phyloP scores from a whole-genome alignment of 73 alveolate genomes.

The Paramecium pentaurelia region DNA sequence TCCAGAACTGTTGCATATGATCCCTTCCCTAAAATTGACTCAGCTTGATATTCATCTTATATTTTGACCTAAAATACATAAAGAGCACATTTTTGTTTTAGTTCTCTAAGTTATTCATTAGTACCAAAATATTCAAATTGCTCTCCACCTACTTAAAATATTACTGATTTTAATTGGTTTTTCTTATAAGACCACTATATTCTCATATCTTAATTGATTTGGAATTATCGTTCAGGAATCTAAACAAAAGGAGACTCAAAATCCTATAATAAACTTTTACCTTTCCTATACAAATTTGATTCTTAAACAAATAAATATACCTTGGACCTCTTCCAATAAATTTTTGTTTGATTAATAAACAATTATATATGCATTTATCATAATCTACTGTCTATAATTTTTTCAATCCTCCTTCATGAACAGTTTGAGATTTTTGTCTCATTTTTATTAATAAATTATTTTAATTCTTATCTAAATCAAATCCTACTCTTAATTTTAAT shows the following conservation, averaged over 20 bases:
- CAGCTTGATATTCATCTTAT: slow-evolving; percentile 48
- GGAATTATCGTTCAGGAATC: slow-evolving; percentile 31
- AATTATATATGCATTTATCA: not conserved
- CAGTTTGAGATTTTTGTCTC: slow-evolving; percentile 32
- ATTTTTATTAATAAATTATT: not conserved
- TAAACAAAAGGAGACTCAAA: not conserved
- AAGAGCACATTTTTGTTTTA: not conserved
- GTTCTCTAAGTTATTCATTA: not conserved
- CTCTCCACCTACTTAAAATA: not conserved
- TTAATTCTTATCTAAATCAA: not conserved
- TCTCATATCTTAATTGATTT: not conserved
- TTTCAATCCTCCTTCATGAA: not conserved
- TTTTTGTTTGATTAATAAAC: not conserved
- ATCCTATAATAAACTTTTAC: not conserved
- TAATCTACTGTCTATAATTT: not conserved
- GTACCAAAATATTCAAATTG: not conserved
- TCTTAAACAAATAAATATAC: slow-evolving; percentile 11
- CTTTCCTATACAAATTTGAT: slow-evolving; percentile 23
- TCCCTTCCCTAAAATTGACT: slow-evolving; percentile 8
- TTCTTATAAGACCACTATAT: not conserved
- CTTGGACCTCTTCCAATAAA: slow-evolving; percentile 33
- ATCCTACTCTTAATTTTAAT: not conserved
- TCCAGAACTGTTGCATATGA: slow-evolving; percentile 49
- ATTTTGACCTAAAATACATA: slow-evolving; percentile 26
- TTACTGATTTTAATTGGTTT: not conserved